Conservation (phyloP, 2,329 filamentous ascomycete genomes). For the Ascomycota sp. region DNA sequence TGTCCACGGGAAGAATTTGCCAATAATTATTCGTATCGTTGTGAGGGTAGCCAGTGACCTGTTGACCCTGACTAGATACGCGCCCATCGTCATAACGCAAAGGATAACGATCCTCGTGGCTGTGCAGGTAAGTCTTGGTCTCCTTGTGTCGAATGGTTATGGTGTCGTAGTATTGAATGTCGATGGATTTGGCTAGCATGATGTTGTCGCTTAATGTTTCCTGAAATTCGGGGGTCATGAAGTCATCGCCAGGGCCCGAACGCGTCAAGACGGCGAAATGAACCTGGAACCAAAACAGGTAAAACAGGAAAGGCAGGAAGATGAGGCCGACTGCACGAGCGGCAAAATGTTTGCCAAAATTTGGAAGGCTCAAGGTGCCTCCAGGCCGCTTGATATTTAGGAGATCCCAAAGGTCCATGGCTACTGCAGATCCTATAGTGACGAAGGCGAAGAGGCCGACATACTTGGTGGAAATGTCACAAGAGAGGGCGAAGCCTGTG, state of each 20-base stretch:
- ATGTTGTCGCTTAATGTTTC: constrained; percentile 89
- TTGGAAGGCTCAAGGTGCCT: constrained; percentile 57
- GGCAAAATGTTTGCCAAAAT: constrained; percentile 76
- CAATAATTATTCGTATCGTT: constrained; percentile 99
- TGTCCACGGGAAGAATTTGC: constrained; percentile 62
- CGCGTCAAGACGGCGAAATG: constrained; percentile 78
- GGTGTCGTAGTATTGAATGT: constrained; percentile 75
- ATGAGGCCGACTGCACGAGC: constrained; percentile 77
- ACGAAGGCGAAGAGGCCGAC: constrained; percentile 93
- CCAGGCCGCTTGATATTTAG: constrained; percentile 71
- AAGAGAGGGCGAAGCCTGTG: constrained; percentile 85
- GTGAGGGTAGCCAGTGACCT: constrained; percentile 93
- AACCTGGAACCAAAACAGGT: constrained; percentile 99
- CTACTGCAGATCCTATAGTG: constrained; percentile 82
- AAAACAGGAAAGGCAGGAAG: constrained; percentile 85
- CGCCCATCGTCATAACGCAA: constrained; percentile 92
- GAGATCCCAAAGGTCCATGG: constrained; percentile 89
- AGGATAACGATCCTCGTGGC: constrained; percentile 73
- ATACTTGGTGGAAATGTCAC: constrained; percentile 97
- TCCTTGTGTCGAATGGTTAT: constrained; percentile 91
- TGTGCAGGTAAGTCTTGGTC: constrained; percentile 90
- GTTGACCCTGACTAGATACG: constrained; percentile 92
- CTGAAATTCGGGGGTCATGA: constrained; percentile 97
- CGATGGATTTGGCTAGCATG: constrained; percentile 71
- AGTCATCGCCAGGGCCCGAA: constrained; percentile 90